Percentiles rank a stretch among this genome's conserved stretches.
phyloP scores from a whole-genome alignment of 257 asterid genomes.

The Solanum appendiculatum region DNA sequence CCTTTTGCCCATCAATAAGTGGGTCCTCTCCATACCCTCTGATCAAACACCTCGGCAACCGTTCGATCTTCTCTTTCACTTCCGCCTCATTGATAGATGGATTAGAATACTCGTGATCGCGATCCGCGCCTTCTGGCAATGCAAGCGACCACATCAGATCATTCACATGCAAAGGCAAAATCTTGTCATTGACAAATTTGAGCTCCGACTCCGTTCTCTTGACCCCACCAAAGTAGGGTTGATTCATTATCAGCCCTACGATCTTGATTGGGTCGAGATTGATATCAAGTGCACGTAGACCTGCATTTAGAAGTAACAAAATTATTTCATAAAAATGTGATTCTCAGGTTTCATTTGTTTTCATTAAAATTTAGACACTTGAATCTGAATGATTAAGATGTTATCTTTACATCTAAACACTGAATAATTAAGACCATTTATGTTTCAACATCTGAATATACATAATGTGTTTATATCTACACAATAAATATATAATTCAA shows the following conservation, averaged over 20 bases:
- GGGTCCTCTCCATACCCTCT: conserved; percentile 57
- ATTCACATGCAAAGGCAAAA: conserved; percentile 31
- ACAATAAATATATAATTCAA: no score
- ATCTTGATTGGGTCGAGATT: conserved; percentile 39
- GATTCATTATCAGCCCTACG: conserved; percentile 48
- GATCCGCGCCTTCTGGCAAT: conserved; percentile 43
- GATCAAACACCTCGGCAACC: conserved; percentile 41
- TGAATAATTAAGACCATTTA: no score
- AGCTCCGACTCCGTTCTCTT: conserved; percentile 43
- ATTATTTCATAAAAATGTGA: background rate
- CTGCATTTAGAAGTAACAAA: background rate
- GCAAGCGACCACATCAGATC: conserved; percentile 62
- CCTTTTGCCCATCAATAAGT: conserved; percentile 54
- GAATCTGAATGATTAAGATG: no score
- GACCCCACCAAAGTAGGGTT: conserved; percentile 53
- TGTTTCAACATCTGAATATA: no score
- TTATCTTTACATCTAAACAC: no score
- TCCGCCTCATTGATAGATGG: background rate
- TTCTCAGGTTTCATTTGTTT: background rate
- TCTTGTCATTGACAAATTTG: conserved; percentile 10
- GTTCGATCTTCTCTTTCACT: conserved; percentile 24
- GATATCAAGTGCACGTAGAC: conserved; percentile 17
- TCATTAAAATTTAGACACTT: no score
- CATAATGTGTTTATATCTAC: no score
- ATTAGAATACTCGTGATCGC: conserved; percentile 50